Conservation (phyloP, 768 basidiomycete species). For the Daedaleopsis nitida region DNA sequence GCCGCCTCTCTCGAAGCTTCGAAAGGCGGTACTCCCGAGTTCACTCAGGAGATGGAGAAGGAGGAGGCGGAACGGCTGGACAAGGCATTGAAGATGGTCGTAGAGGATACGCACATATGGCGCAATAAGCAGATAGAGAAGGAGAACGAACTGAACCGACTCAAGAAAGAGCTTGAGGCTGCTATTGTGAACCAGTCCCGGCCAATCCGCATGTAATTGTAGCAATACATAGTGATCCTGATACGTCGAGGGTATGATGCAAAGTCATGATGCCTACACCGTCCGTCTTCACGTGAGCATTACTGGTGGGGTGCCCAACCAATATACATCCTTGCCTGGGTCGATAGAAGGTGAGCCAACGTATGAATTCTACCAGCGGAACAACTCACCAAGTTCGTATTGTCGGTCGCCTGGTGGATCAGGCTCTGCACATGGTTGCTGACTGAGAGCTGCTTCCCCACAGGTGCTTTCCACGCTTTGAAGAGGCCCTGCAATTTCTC, state of each 20-base stretch:
- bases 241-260: slow-evolving; percentile 9
- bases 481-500: slow-evolving; percentile 81
- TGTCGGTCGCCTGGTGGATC: slow-evolving; percentile 85
- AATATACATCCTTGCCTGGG: slow-evolving; percentile 84
- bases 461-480: slow-evolving; percentile 47
- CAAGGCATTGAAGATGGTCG: slow-evolving; percentile 66
- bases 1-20: slow-evolving; percentile 63
- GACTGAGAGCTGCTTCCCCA: slow-evolving; percentile 59
- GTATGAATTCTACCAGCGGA: not conserved
- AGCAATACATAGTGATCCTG: not conserved
- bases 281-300: not conserved
- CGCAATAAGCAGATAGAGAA: slow-evolving; percentile 67
- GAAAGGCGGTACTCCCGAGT: slow-evolving; percentile 75
- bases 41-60: slow-evolving; percentile 80
- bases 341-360: slow-evolving; percentile 15
- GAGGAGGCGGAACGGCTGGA: slow-evolving; percentile 84
- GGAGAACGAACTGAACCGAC: slow-evolving; percentile 76
- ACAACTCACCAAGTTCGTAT: slow-evolving; percentile 62
- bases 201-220: not conserved
- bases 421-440: slow-evolving; percentile 89
- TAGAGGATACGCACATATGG: slow-evolving; percentile 78
- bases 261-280: not conserved
- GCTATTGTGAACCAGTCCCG: slow-evolving; percentile 7
- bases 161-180: slow-evolving; percentile 56
- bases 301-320: slow-evolving; percentile 88